A percentile compares a stretch with the other conserved stretches of the same genome.
phyloP scores from a whole-genome alignment of 768 basidiomycete species.

The Hortiboletus campestris region DNA sequence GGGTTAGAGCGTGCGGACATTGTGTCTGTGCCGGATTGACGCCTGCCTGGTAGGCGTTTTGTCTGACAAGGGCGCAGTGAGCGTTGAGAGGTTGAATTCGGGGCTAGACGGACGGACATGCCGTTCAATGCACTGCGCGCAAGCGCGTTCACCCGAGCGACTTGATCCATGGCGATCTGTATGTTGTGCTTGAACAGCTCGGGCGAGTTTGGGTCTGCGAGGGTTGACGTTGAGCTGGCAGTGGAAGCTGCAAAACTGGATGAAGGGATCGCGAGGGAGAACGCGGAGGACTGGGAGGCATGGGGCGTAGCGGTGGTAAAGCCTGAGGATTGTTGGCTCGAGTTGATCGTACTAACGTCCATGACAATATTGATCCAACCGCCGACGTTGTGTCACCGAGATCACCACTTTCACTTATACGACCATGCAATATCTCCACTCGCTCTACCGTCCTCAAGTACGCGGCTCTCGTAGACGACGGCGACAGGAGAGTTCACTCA shows the following conservation, averaged over 20 bases:
- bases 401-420: constrained; percentile 34
- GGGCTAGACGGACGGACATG: constrained; percentile 43
- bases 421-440: constrained; percentile 44
- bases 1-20: constrained; percentile 35
- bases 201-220: no score
- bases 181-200: constrained; percentile 50
- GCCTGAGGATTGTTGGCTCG: no score
- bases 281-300: constrained; percentile 15
- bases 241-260: constrained; percentile 9
- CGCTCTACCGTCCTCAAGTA: constrained; percentile 60
- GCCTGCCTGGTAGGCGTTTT: constrained; percentile 59
- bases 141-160: constrained; percentile 46
- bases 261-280: constrained; percentile 21
- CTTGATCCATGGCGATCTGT: constrained; percentile 45
- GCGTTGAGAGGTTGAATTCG: not conserved
- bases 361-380: constrained; percentile 16
- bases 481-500: not conserved
- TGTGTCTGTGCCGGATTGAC: constrained; percentile 54
- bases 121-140: constrained; percentile 48
- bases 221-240: no score
- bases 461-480: constrained; percentile 52
- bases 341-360: constrained; percentile 10
- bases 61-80: constrained; percentile 35
- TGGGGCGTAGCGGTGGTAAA: no score
- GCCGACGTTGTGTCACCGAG: constrained; percentile 43